Evolutionary conservation across 495 filamentous ascomycete genomes (phyloP).

Genomic region (Talaromyces trachyspermus): DNA sequence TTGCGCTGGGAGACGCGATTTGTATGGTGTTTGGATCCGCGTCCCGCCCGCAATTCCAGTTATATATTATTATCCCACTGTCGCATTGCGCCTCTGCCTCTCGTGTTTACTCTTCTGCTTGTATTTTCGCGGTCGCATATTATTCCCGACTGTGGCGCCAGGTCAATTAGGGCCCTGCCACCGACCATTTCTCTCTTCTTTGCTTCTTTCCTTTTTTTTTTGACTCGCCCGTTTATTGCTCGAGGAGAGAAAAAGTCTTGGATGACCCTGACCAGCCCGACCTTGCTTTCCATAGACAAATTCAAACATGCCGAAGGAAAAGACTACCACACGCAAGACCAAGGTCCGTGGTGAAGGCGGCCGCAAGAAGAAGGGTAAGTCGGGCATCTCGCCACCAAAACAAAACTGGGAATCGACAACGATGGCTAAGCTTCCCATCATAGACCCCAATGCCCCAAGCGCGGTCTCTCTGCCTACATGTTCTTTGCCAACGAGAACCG

Average conservation of each 20-base stretch:
- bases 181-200: slow-evolving; percentile 1
- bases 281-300: slow-evolving; percentile 8
- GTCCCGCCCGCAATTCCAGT: slow-evolving; percentile 6
- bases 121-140: slow-evolving; percentile 8
- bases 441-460: slow-evolving; percentile 98
- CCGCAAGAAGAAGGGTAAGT: slow-evolving; percentile 83
- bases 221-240: slow-evolving; percentile 1
- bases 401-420: neutral
- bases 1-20: slow-evolving; percentile 1
- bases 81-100: neutral
- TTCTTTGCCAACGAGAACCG: slow-evolving; percentile 99
- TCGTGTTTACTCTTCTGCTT: slow-evolving; percentile 4
- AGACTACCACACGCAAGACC: slow-evolving; percentile 51
- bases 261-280: too few species aligned
- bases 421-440: slow-evolving; percentile 1
- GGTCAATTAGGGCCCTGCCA: neutral
- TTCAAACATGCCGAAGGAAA: slow-evolving; percentile 71
- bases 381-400: slow-evolving; percentile 5
- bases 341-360: slow-evolving; percentile 41
- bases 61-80: too few species aligned
- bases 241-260: too few species aligned
- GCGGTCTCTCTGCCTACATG: slow-evolving; percentile 99
- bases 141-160: neutral
- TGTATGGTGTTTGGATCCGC: slow-evolving; percentile 7
- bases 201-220: slow-evolving; percentile 4